Evolutionary conservation across 1,284 basidiomycete species (phyloP).

Genomic region (Paramarasmius palmivorus): DNA sequence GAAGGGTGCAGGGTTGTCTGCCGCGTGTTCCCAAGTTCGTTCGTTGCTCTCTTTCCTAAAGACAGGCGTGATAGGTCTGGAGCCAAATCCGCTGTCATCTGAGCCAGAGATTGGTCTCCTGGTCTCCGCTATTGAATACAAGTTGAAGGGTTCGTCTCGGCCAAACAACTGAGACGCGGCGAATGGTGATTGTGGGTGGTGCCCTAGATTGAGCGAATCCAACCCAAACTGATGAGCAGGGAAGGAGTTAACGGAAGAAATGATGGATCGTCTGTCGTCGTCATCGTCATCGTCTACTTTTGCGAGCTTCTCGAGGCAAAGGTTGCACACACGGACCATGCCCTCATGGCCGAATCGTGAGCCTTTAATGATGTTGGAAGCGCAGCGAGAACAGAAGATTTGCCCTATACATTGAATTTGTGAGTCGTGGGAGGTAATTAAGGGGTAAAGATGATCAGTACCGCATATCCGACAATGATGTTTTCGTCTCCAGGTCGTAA

Average conservation of each 20-base stretch:
- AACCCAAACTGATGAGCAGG: slow-evolving; percentile 63
- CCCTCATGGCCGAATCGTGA: slow-evolving; percentile 92
- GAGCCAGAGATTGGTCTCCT: slow-evolving; percentile 54
- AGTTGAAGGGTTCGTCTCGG: slow-evolving; percentile 72
- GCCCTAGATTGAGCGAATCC: slow-evolving; percentile 45
- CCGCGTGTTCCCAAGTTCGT: slow-evolving; percentile 46
- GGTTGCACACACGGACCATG: slow-evolving; percentile 91
- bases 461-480: slow-evolving; percentile 95
- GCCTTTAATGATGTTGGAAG: slow-evolving; percentile 96
- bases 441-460: slow-evolving; percentile 25
- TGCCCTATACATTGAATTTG: slow-evolving; percentile 52
- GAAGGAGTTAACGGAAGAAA: slow-evolving; percentile 64
- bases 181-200: slow-evolving; percentile 81
- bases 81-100: slow-evolving; percentile 52
- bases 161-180: slow-evolving; percentile 86
- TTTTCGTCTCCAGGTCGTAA: slow-evolving; percentile 90
- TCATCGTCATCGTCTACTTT: slow-evolving; percentile 84
- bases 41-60: slow-evolving; percentile 37
- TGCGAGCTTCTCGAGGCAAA: slow-evolving; percentile 89
- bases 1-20: slow-evolving; percentile 78
- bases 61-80: slow-evolving; percentile 50
- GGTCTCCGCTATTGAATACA: slow-evolving; percentile 79
- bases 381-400: slow-evolving; percentile 92
- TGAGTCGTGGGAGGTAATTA: neutral
- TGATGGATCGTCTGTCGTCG: slow-evolving; percentile 75